Evolutionary conservation across 2,329 filamentous ascomycete genomes (phyloP), one percentile per base, ranked within the genome.

Genomic region (Fusarium foetens): DNA sequence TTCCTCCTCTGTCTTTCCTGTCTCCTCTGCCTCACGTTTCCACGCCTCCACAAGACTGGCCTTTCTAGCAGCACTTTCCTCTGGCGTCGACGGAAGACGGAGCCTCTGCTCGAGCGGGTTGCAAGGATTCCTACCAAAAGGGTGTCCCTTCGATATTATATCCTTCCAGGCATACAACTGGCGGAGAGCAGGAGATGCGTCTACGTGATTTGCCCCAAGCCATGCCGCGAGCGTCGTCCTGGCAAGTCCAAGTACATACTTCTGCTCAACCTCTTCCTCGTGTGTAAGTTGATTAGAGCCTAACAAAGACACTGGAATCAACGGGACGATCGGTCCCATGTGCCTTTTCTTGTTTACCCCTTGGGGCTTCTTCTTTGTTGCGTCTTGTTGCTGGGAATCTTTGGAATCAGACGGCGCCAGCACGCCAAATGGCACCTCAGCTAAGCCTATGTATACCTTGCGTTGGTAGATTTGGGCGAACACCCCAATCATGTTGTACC

Each of bases 101-200:
- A 55, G 21, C 7, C 1, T 9, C 27, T 7, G 7, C 54, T 58
- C 54, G 16, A 58, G 54, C 13, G 54, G n/a, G 19, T 58, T 58
- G 17, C 14, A 13, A 25, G 6, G 2, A 2, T 14, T 16, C 41
- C 10, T 36, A 6, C 54, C 54, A n/a, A 33, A 27, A 19, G 5
- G 4, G 6, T 23, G 39, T 13, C 4, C 8, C 1, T 3, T 19
- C 10, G 10, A 3, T 29, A 12, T 6, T 27, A n/a, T 21, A 39
- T 53, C 23, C 13, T n/a, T 48, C 23, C 41, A 58, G 19, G 31
- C 27, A 17, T 46, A 58, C 19, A 58, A 21, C n/a, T 17, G 5
- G 10, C 42, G 23, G 10, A 58, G 33, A 36, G 19, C 8, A 39
- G 19, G 49, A 53, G 35, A 27, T 16, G 11, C 3, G 6, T 33